Percentiles rank a stretch among this genome's conserved stretches.
These are phyloP conservation scores for Dovyalis caffra DNA, from an alignment of 345 rosid species.

Conservation along the genomic window DNA sequence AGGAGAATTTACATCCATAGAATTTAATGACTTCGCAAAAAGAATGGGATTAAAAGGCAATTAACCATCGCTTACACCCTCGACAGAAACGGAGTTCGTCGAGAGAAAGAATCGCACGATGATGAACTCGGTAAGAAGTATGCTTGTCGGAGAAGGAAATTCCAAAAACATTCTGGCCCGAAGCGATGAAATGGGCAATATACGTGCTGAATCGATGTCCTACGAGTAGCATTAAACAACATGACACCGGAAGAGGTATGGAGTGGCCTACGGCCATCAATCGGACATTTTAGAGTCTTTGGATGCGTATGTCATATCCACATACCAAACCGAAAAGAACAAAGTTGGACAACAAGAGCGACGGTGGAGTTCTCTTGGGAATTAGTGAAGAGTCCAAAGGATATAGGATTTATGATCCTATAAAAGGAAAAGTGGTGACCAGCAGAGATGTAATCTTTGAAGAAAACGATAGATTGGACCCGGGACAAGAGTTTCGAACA, in stretches of 20 bases:
- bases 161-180: background rate
- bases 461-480: too few species aligned
- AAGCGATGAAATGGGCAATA: background rate
- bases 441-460: background rate
- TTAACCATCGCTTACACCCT: too few species aligned
- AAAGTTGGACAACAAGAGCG: background rate
- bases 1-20: background rate
- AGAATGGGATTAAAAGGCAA: background rate
- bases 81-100: background rate
- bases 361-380: background rate
- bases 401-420: background rate
- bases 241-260: background rate
- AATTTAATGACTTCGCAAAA: background rate
- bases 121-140: constrained; percentile 1
- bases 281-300: background rate
- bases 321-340: background rate
- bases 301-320: background rate
- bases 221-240: background rate
- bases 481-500: too few species aligned
- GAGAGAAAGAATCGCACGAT: background rate
- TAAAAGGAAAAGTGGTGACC: background rate
- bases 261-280: background rate
- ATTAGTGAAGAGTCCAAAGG: background rate
- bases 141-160: background rate
- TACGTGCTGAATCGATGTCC: background rate